Conservation (phyloP, 352 stramenopile species). For the Globisporangium polare region DNA sequence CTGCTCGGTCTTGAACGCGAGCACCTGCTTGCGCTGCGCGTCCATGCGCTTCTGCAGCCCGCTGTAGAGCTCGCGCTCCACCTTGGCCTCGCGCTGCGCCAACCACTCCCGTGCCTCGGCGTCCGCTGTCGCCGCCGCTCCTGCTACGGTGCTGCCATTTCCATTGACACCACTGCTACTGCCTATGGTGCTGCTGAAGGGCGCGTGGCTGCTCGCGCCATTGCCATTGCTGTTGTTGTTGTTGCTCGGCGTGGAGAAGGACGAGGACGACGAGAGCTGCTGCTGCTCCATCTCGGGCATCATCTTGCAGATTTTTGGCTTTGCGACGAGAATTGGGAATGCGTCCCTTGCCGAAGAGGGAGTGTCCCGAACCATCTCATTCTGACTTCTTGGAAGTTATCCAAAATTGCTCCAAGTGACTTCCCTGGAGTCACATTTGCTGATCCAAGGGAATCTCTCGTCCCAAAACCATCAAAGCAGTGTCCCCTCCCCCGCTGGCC, state of each 20-base stretch:
- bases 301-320: neutral
- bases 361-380: neutral
- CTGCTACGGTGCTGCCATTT: neutral
- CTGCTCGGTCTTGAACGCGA: conserved; percentile 78
- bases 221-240: neutral
- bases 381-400: neutral
- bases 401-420: neutral
- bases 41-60: conserved; percentile 67
- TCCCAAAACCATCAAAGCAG: neutral
- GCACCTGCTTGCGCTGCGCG: conserved; percentile 60
- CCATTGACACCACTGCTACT: neutral
- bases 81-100: conserved; percentile 42
- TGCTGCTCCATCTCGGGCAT: conserved; percentile 17
- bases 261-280: neutral
- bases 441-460: neutral
- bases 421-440: neutral
- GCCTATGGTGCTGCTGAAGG: neutral
- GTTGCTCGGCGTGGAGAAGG: neutral
- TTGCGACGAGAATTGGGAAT: neutral
- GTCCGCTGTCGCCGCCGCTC: conserved; percentile 12
- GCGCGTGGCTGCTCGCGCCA: neutral
- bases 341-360: neutral
- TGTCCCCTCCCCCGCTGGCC: neutral
- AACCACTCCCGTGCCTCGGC: conserved; percentile 59
- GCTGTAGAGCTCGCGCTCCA: conserved; percentile 45